Base-by-base conservation (phyloP, 768 basidiomycete species). In the Suillus placidus region DNA sequence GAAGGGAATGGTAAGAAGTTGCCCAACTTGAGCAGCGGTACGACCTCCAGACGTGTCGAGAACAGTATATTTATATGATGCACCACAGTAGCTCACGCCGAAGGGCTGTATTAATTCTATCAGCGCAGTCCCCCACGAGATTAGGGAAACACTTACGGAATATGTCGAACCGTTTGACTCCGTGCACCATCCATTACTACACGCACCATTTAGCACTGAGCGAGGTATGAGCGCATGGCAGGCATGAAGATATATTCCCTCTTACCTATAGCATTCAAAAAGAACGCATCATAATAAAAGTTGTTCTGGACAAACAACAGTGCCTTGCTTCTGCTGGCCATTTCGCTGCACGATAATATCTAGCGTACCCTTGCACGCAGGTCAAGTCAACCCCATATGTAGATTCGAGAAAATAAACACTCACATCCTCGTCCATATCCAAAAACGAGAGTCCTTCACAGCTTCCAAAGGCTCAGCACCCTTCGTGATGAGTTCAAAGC, bases 231-330 rank as follows among this genome's bases (percentile, higher is more conserved):
- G 16, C 13, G 61, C n/a, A 40, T 43, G 32, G 62, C 49, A 43
- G 34, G 49, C 38, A 45, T 35, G 20, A 30, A 30, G 47, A 7
- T 7, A 14, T 51, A 9, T 35, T 18, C 32, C 14, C 30, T 16
- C 23, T 52, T 51, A 97, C 96, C 91, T 51, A 95, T 92, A 3
- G 97, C 94, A 74, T 98, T 98, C 61, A 99, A 83, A 86, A 99
- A 99, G 82, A 99, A 99, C 0, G 97, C 97, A 69, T 99, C 97
- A 73, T 95, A 95, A 72, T 97, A 99, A 72, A 96, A 93, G 76
- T 98, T 99, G 73, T 99, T 99, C 78, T 97, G 95, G 57, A 99
- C 81, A 73, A 99, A 97, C 6, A 87, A 72, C 20, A 93, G 84
- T 87, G 16, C 90, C 90, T 52, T 78, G 80, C 2, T 85, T 85